Base-by-base conservation (phyloP, 2,329 filamentous ascomycete species). In the Nemania sp. region DNA sequence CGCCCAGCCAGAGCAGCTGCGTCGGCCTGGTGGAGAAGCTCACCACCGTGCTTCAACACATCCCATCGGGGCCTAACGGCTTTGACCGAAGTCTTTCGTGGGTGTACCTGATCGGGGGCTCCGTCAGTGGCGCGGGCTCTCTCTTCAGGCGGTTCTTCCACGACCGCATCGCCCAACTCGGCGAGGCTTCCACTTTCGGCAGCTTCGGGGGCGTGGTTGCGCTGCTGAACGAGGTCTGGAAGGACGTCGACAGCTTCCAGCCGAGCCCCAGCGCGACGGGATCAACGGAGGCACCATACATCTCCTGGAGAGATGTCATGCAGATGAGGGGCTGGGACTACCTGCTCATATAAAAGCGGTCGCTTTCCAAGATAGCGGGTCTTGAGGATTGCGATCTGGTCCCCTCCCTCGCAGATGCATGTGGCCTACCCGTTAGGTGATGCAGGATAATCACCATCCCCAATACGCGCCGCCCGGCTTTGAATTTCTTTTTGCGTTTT, bases 251-350 rank as follows among this genome's bases (percentile, higher is more conserved):
- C 68, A 83, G 77, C 68, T 74, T 79, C 65, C 75, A 71, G 64
- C 65, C 68, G 66, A 76, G 70, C 61, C 71, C 74, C 10, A 71
- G 69, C 63, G 75, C 73, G 72, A 73, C 73, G 63, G 74, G 73
- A 60, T 64, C 68, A 64, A 66, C 74, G 66, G 72, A 75, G 69
- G 76, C 78, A 76, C 87, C 86, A 73, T 89, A 89, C 79, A 86
- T 96, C 77, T 92, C 93, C 87, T 98, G 94, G 94, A 85, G 94
- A 79, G 91, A 96, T 78, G 86, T 94, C 74, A 97, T 97, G 92
- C 87, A 86, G 78, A 86, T 89, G 79, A 95, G 94, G 80, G 87
- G 87, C 69, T 97, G 92, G 93, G 91, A 96, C 75, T 95, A 92
- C 79, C 83, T 97, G 76, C 85, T 97, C 76, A 93, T 97, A 78